These are phyloP conservation scores for Typha latifolia DNA, from an alignment of 176 grass and related monocot species.

Conservation along the genomic window DNA sequence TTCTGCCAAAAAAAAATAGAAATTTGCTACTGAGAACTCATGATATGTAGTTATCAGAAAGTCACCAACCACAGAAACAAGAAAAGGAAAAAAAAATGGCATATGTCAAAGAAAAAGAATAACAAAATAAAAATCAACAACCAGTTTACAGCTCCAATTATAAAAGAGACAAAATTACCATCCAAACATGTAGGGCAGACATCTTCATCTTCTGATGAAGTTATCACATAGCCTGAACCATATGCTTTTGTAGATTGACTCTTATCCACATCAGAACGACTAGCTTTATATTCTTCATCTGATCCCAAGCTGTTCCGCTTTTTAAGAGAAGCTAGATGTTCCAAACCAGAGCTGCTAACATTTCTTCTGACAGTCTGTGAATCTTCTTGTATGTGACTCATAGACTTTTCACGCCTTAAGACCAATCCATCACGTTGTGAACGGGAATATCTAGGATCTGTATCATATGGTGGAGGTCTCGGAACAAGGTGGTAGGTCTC, in stretches of 20 bases:
- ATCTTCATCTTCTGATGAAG: slow-evolving; percentile 76
- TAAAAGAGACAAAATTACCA: slow-evolving; percentile 29
- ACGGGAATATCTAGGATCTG: slow-evolving; percentile 58
- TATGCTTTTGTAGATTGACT: slow-evolving; percentile 52
- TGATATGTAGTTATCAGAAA: not conserved
- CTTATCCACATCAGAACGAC: slow-evolving; percentile 57
- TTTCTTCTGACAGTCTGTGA: slow-evolving; percentile 56
- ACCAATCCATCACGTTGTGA: slow-evolving; percentile 75
- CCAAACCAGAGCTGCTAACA: slow-evolving; percentile 60
- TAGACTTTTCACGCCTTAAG: slow-evolving; percentile 75
- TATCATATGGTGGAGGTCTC: slow-evolving; percentile 57
- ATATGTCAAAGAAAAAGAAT: no score
- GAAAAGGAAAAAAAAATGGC: not conserved
- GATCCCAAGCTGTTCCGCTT: slow-evolving; percentile 56
- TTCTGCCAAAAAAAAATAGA: slow-evolving; percentile 34
- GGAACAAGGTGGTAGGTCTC: slow-evolving; percentile 74
- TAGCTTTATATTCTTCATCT: slow-evolving; percentile 46
- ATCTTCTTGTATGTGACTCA: slow-evolving; percentile 68
- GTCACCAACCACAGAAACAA: not conserved
- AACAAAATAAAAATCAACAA: not conserved
- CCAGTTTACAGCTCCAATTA: not conserved
- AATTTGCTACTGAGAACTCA: slow-evolving; percentile 1
- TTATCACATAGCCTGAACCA: slow-evolving; percentile 32
- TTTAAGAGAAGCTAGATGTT: slow-evolving; percentile 55
- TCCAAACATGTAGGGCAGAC: slow-evolving; percentile 90